Percentiles rank a stretch among this genome's conserved stretches.
phyloP scores from a whole-genome alignment of 352 stramenopile genomes.

The Phytopythium cucurbitacearum region DNA sequence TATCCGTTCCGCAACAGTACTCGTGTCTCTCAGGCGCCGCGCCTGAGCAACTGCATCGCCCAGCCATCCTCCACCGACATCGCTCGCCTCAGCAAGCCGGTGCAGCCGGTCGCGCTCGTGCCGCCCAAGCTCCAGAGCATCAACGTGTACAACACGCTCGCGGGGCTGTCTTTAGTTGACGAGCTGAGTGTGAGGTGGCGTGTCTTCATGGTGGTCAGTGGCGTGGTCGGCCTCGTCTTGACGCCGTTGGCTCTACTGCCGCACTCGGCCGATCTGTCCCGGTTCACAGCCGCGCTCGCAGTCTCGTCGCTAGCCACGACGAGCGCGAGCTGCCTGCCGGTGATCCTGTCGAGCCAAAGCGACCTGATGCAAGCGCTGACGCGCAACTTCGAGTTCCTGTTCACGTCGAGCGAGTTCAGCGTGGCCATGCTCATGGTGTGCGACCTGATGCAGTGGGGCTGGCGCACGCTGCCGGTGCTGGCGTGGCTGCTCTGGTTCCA shows the following conservation, averaged over 20 bases:
- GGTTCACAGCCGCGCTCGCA: neutral
- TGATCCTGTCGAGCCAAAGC: slow-evolving; percentile 10
- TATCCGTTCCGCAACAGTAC: too few species aligned
- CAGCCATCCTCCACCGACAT: too few species aligned
- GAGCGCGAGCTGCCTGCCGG: slow-evolving; percentile 1
- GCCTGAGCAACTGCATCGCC: too few species aligned
- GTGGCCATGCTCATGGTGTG: slow-evolving; percentile 13
- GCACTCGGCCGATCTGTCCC: too few species aligned
- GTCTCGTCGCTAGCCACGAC: neutral
- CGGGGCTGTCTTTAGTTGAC: neutral
- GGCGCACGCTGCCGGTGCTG: slow-evolving; percentile 15
- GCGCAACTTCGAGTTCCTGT: slow-evolving; percentile 32
- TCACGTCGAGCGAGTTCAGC: slow-evolving; percentile 24
- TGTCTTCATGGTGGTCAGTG: too few species aligned
- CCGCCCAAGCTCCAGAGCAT: too few species aligned
- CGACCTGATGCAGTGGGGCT: slow-evolving; percentile 21
- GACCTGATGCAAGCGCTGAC: slow-evolving; percentile 15
- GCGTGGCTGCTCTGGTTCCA: slow-evolving; percentile 26
- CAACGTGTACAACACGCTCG: too few species aligned
- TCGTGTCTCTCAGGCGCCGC: too few species aligned
- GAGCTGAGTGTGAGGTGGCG: too few species aligned
- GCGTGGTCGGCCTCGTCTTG: neutral
- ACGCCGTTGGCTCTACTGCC: too few species aligned
- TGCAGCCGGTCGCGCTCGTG: too few species aligned
- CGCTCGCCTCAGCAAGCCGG: too few species aligned